phyloP scores from a whole-genome alignment of 305 asterid genomes.

The Salvia sclarea region DNA sequence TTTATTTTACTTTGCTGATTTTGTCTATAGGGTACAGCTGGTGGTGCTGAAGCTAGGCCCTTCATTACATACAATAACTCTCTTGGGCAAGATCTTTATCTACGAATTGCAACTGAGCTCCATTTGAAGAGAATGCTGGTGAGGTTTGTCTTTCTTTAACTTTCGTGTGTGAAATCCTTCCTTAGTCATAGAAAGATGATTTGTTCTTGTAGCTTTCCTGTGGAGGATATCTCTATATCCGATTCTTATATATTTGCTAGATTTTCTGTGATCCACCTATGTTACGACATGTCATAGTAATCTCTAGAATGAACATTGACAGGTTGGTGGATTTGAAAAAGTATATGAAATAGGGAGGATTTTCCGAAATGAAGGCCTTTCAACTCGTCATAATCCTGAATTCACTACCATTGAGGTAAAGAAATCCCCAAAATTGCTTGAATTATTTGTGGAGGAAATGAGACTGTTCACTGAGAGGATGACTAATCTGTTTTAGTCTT shows the following conservation, averaged over 20 bases:
- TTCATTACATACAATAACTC: constrained; percentile 93
- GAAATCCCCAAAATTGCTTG: constrained; percentile 20
- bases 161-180: constrained; percentile 4
- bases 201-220: constrained; percentile 6
- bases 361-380: constrained; percentile 95
- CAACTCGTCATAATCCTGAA: constrained; percentile 99
- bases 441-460: constrained; percentile 12
- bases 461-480: background rate
- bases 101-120: constrained; percentile 97
- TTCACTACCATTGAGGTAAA: constrained; percentile 98
- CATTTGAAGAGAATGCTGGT: constrained; percentile 99
- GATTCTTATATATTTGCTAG: constrained; percentile 15
- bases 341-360: constrained; percentile 97
- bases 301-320: constrained; percentile 29
- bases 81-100: constrained; percentile 96
- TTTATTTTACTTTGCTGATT: constrained; percentile 36
- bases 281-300: constrained; percentile 28
- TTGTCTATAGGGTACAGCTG: constrained; percentile 87
- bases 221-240: constrained; percentile 17
- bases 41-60: constrained; percentile 99
- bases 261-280: background rate
- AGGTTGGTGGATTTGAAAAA: constrained; percentile 99
- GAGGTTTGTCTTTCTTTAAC: constrained; percentile 34
- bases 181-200: constrained; percentile 12
- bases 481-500: constrained; percentile 28